Conservation (phyloP, 2,329 filamentous ascomycete species). For the Aspergillus sp. region DNA sequence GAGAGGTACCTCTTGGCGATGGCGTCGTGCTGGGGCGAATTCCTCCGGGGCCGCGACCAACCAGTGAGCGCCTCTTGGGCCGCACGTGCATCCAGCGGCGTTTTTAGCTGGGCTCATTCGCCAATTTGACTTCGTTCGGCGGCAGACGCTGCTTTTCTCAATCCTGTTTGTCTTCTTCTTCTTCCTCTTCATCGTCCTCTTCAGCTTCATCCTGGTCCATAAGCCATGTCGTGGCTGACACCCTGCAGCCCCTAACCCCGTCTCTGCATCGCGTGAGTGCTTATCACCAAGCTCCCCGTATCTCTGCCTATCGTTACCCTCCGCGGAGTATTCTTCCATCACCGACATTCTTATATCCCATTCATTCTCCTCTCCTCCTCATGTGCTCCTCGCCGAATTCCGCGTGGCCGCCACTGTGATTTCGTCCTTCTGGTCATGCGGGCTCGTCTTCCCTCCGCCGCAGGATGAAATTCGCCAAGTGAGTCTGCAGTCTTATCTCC, state of each 20-base stretch:
- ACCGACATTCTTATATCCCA: background rate
- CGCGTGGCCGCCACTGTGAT: background rate
- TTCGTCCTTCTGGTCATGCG: conserved; percentile 16
- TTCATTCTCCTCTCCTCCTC: background rate
- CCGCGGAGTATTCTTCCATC: background rate
- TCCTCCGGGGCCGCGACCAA: background rate
- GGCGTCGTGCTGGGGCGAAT: background rate
- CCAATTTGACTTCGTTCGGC: no score
- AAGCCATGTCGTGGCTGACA: no score
- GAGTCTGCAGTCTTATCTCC: conserved; percentile 20
- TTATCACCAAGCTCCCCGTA: background rate
- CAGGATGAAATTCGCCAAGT: conserved; percentile 65
- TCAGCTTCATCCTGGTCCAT: background rate
- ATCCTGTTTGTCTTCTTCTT: background rate
- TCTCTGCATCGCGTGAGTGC: no score
- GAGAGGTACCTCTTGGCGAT: no score
- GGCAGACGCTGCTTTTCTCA: no score
- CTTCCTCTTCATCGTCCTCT: background rate
- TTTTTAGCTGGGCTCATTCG: background rate
- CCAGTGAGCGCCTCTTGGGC: background rate
- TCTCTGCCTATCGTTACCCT: background rate
- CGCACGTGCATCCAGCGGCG: background rate
- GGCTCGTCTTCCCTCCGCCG: conserved; percentile 10
- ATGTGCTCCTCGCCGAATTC: background rate
- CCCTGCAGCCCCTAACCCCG: no score